Evolutionary conservation across 805 yeast species (phyloP).

Genomic region (Hanseniaspora valbyensis): DNA sequence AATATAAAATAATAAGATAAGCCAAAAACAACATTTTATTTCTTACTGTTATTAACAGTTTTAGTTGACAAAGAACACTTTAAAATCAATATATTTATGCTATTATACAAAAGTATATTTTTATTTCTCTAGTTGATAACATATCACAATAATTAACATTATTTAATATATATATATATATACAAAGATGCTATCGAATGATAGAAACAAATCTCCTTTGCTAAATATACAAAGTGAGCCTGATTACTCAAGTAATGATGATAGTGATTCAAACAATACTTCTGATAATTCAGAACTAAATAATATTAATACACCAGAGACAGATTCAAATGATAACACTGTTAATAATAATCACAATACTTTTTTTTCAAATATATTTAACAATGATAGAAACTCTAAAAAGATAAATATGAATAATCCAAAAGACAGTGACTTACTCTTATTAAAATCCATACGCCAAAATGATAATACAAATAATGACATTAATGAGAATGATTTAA

Average conservation of each 20-base stretch:
- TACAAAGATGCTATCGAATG: background rate
- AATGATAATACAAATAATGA: background rate
- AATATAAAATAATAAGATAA: no score
- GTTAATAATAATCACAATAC: constrained; percentile 3
- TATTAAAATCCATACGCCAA: background rate
- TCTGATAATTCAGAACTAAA: background rate
- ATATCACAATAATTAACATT: no score
- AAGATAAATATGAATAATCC: background rate
- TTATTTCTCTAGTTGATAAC: no score
- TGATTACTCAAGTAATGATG: constrained; percentile 8
- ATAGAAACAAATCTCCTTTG: background rate
- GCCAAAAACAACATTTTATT: no score
- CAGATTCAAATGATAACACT: no score
- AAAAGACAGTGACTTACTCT: background rate
- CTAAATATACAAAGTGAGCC: constrained; percentile 11
- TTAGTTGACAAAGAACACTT: no score
- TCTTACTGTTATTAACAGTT: no score
- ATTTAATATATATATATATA: no score
- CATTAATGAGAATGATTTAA: no score
- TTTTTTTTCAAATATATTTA: constrained; percentile 8
- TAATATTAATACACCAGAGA: background rate
- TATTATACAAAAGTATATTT: no score
- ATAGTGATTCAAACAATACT: background rate
- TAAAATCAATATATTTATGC: no score
- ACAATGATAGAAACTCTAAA: background rate